These are phyloP conservation scores for Lasiodiplodia citricola DNA, from an alignment of 2,329 filamentous ascomycete species.

Conservation along the genomic window DNA sequence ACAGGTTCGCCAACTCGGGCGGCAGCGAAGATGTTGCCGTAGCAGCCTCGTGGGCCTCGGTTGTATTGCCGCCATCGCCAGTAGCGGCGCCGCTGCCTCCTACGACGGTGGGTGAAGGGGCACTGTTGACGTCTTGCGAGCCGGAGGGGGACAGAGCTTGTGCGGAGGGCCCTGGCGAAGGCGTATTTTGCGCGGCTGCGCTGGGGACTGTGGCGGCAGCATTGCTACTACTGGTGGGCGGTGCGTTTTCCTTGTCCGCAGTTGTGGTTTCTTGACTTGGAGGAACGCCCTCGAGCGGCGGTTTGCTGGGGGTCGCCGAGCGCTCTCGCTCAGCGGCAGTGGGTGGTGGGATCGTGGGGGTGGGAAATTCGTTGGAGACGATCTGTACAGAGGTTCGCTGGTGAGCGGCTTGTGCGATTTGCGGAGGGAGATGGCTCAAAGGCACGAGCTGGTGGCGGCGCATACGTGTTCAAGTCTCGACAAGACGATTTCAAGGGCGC, in stretches of 20 bases:
- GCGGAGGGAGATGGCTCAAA: not conserved
- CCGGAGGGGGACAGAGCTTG: slow-evolving; percentile 48
- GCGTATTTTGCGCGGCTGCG: slow-evolving; percentile 16
- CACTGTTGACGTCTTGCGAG: not conserved
- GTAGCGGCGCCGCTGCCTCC: not conserved
- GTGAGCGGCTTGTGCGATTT: slow-evolving; percentile 10
- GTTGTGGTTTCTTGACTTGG: slow-evolving; percentile 57
- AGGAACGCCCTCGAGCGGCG: slow-evolving; percentile 27
- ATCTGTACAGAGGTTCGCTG: slow-evolving; percentile 60
- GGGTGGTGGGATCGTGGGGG: slow-evolving; percentile 62
- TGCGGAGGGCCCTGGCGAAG: slow-evolving; percentile 45
- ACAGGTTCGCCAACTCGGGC: slow-evolving; percentile 39
- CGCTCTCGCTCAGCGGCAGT: slow-evolving; percentile 48
- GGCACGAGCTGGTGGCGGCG: slow-evolving; percentile 15
- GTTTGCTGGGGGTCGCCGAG: slow-evolving; percentile 32
- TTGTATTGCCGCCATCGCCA: not conserved
- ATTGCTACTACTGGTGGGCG: slow-evolving; percentile 44
- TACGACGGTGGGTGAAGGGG: not conserved
- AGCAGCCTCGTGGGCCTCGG: not conserved
- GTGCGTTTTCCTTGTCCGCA: slow-evolving; percentile 72
- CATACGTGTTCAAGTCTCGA: slow-evolving; percentile 70
- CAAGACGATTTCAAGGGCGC: slow-evolving; percentile 68
- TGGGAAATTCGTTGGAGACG: slow-evolving; percentile 72
- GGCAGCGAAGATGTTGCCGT: slow-evolving; percentile 33
- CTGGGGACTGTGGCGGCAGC: not conserved